Evolutionary conservation across 108 stramenopile species (phyloP), one percentile per base, ranked within the genome.

Genomic region (Fistulifera pelliculosa): DNA sequence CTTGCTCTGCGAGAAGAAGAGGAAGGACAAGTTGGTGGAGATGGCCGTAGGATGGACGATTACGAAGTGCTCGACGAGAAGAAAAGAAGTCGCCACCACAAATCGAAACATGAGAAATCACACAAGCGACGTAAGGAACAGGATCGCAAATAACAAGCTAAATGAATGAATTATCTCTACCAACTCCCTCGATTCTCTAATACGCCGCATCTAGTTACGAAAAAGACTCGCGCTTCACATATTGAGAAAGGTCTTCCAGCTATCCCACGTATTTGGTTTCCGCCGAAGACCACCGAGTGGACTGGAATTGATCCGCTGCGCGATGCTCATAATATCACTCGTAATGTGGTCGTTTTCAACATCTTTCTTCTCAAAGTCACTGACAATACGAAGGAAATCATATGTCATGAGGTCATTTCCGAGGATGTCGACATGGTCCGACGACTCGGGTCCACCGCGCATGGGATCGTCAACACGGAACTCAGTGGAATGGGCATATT

Each of bases 341-440:
- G 43, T 47, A 19, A 74, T 54, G 4, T 61, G 48, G 25, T 74
- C 62, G 15, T 49, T 26, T 28, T 65, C 60, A 58, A 28, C 79
- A 70, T 11, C 38, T 53, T 60, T 66, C 58, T 41, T 76, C 39
- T 75, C 65, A 56, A 73, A 64, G 27, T 82, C 88, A 5, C 79
- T 86, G 7, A 79, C 90, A 24, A 94, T 74, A 18, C 70, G 65
- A 15, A 94, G 44, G 27, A 92, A 66, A 58, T 90, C 90, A 53
- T 69, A 62, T 12, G 80, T 76, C 58, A 84, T 76, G 16, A 81
- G 79, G 2, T 73, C 41, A 60, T 94, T 89, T 0, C 94, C 94
- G 47, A 94, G 57, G 56, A 94, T 82, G 57, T 94, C 94, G 0
- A 94, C 90, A 66, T 94, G 94, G 15, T 90, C 86, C 8, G 74